Base-by-base conservation (phyloP, 495 filamentous ascomycete genomes). In the Neurospora cerealis region DNA sequence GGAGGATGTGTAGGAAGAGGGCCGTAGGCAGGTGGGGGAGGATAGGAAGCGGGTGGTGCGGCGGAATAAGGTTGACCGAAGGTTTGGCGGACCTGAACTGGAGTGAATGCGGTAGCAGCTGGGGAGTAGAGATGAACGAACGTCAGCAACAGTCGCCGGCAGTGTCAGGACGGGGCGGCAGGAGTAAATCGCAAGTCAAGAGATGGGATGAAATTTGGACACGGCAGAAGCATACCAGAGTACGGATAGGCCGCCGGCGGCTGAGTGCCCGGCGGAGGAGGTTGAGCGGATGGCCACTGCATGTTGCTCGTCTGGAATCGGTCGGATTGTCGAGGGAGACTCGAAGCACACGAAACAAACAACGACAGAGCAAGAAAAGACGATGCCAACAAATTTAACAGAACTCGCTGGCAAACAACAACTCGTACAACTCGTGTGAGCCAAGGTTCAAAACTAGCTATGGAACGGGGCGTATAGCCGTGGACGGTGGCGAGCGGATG, bases 31-130 rank as follows among this genome's bases (percentile, higher is more conserved):
- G 77, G 69, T 76, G 78, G 72, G 42, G 74, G 28, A 71, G 83
- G 72, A 78, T 78, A 76, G 10, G 75, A 73, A 66, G 54, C 54
- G 37, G 74, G 71, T 73, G 74, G 76, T 69, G 80, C 78, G 70
- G 80, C 48, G 71, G 79, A 74, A 72, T 81, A 83, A 8, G 81
- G 70, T 75, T 84, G 79, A 75, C 81, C 79, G 74, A 86, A 87
- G 21, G 76, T 78, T 77, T 82, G 81, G 75, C 85, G 84, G 72
- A 85, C 81, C 36, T 80, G 79, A 37, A 90, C 87, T 70, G 88
- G 73, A 40, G 84, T 87, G 78, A 85, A 91, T 39, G 87, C 86
- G 39, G 85, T 75, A 48, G 77, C 83, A 48, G 77, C 84, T 83
- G 71, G 40, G 44, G 76, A 73, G 42, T 3, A 17, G 38, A 13